phyloP scores from a whole-genome alignment of 495 filamentous ascomycete genomes.

The Chaetomium fimeti region DNA sequence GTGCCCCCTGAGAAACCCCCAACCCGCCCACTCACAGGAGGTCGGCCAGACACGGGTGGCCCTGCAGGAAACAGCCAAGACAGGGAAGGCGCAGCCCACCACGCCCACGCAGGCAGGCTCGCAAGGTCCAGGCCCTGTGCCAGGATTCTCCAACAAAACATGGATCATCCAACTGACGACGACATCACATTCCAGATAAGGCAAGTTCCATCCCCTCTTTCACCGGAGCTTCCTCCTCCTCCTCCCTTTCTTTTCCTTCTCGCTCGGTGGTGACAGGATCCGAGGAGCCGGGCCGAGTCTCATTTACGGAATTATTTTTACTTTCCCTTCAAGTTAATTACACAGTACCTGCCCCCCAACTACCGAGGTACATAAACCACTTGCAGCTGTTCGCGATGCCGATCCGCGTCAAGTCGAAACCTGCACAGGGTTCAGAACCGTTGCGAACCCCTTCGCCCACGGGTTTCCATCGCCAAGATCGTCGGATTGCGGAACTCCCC shows the following conservation, averaged over 20 bases:
- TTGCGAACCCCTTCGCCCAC: constrained; percentile 34
- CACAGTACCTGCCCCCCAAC: too few relatives aligned
- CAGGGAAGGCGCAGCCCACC: constrained; percentile 13
- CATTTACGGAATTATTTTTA: background rate
- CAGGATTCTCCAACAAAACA: background rate
- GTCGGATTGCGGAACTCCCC: constrained; percentile 50
- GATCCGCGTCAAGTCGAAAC: constrained; percentile 47
- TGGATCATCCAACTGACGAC: background rate
- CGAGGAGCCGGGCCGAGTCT: background rate
- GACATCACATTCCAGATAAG: background rate
- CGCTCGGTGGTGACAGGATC: background rate
- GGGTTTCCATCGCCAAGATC: constrained; percentile 17
- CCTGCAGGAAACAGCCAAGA: constrained; percentile 8
- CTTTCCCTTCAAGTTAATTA: background rate
- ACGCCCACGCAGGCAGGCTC: too few relatives aligned
- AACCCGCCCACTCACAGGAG: background rate
- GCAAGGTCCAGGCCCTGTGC: background rate
- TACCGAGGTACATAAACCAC: too few relatives aligned
- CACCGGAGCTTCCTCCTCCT: constrained; percentile 1
- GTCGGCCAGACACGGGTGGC: background rate
- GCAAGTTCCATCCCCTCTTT: constrained; percentile 13
- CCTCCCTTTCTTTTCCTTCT: background rate
- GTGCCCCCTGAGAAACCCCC: background rate
- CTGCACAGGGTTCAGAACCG: constrained; percentile 24
- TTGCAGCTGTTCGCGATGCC: constrained; percentile 34